Base-by-base conservation (phyloP, 1,139 yeast species). In the Protomyces gravidus region DNA sequence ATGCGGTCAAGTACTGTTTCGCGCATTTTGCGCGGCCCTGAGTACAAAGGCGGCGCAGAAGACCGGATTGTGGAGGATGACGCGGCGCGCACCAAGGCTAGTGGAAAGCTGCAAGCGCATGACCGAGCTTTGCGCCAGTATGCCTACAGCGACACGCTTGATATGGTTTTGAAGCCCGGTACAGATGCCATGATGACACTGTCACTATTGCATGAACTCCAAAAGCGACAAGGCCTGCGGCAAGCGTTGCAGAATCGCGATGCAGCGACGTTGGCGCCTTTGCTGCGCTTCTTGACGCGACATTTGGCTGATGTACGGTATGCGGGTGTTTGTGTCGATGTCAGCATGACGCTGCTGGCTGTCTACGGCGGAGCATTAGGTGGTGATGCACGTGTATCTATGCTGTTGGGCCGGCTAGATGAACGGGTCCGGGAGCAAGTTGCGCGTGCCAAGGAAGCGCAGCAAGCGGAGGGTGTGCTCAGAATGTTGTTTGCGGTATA, bases 101-200 rank as follows among this genome's bases (percentile, higher is more conserved):
- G 25, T 2, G 84, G 83, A 71, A 85, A 86, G 68, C 77, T 88
- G 63, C 84, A 85, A 70, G 85, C 82, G 56, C 90, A 85, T 69
- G 98, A 92, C 72, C 85, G 80, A 70, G 86, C 86, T 67, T 77
- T 92, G 63, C 87, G 88, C 70, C 86, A 86, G 28, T 92, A 92
- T 75, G 82, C 87, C 69, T 92, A 97, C 97, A 71, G 83, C 2
- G 97, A 90, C 66, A 97, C 97, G 1, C 78, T 92, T 59, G 96
- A 92, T 70, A 79, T 85, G 63, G 97, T 96, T 1, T 83, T 92
- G 66, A 76, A 80, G 17, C 79, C 85, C 2, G 96, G 95, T 2
- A 78, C 85, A 69, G 58, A 53, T 27, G 82, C 92, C 1, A 81
- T 83, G 63, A 96, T 89, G 67, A 78, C 84, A 63, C 76, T 88